Evolutionary conservation across 805 yeast species (phyloP).

Genomic region (Kazachstania psychrophila): DNA sequence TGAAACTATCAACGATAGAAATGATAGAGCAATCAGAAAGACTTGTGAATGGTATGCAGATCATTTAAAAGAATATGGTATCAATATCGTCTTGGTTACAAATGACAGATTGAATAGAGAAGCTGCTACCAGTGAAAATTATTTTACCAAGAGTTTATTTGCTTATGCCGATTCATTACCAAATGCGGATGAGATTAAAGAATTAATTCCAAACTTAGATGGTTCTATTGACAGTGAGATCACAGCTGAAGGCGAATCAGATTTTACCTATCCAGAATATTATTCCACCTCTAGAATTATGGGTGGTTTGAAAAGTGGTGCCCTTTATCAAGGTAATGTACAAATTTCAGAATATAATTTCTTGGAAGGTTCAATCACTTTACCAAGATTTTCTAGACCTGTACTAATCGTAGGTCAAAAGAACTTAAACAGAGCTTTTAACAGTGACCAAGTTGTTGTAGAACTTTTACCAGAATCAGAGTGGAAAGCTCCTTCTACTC

Average conservation of each 20-base stretch:
- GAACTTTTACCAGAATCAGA: slow-evolving; percentile 76
- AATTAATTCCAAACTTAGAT: slow-evolving; percentile 57
- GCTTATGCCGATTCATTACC: slow-evolving; percentile 67
- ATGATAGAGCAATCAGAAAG: slow-evolving; percentile 80
- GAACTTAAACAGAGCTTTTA: slow-evolving; percentile 80
- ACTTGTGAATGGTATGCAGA: slow-evolving; percentile 60
- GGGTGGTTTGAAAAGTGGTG: slow-evolving; percentile 86
- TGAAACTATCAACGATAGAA: slow-evolving; percentile 80
- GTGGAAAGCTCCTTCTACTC: slow-evolving; percentile 81
- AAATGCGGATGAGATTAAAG: slow-evolving; percentile 64
- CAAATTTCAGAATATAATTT: slow-evolving; percentile 78
- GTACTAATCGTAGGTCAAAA: slow-evolving; percentile 74
- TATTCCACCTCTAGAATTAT: slow-evolving; percentile 71
- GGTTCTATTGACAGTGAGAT: slow-evolving; percentile 21
- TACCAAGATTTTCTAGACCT: slow-evolving; percentile 70
- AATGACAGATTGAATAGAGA: slow-evolving; percentile 63
- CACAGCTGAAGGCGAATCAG: slow-evolving; percentile 27
- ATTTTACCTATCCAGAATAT: slow-evolving; percentile 64
- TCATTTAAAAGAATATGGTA: slow-evolving; percentile 44
- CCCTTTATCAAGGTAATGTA: slow-evolving; percentile 76
- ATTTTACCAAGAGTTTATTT: slow-evolving; percentile 47
- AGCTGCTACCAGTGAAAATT: slow-evolving; percentile 39
- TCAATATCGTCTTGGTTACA: slow-evolving; percentile 54
- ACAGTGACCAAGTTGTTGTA: slow-evolving; percentile 84
- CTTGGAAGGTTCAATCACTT: slow-evolving; percentile 73